Percentiles rank a stretch among this genome's conserved stretches.
Evolutionary conservation across 768 basidiomycete species (phyloP).

Genomic region (Leccinum incarnatum): DNA sequence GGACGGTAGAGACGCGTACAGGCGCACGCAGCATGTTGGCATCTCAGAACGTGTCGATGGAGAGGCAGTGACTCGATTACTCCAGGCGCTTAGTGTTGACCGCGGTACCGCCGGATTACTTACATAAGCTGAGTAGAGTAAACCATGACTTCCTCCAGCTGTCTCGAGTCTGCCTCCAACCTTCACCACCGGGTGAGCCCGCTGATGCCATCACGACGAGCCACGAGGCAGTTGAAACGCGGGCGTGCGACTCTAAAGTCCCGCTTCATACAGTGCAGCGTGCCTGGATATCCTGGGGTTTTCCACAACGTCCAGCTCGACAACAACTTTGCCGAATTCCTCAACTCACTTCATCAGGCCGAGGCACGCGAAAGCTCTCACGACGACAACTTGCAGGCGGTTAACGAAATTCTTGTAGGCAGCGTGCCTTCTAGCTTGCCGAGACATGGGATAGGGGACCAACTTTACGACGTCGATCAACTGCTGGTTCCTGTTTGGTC

Average conservation of each 20-base stretch:
- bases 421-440: background rate
- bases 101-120: background rate
- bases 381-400: background rate
- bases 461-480: background rate
- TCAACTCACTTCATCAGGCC: background rate
- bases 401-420: background rate
- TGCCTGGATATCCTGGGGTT: background rate
- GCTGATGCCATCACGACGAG: too few species aligned
- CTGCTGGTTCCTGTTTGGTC: background rate
- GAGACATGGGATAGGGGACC: background rate
- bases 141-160: too few species aligned
- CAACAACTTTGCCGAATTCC: background rate
- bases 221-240: background rate
- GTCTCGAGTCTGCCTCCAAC: too few species aligned
- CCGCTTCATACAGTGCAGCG: background rate
- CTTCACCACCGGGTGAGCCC: too few species aligned
- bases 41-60: slow-evolving; percentile 28
- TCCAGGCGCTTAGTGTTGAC: slow-evolving; percentile 1
- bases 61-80: background rate
- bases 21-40: slow-evolving; percentile 51
- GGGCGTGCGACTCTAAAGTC: background rate
- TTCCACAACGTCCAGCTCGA: background rate
- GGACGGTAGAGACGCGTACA: slow-evolving; percentile 6
- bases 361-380: background rate
- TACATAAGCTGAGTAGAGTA: background rate